Base-by-base conservation (phyloP, 495 filamentous ascomycete genomes). In the Usnea hakonensis region DNA sequence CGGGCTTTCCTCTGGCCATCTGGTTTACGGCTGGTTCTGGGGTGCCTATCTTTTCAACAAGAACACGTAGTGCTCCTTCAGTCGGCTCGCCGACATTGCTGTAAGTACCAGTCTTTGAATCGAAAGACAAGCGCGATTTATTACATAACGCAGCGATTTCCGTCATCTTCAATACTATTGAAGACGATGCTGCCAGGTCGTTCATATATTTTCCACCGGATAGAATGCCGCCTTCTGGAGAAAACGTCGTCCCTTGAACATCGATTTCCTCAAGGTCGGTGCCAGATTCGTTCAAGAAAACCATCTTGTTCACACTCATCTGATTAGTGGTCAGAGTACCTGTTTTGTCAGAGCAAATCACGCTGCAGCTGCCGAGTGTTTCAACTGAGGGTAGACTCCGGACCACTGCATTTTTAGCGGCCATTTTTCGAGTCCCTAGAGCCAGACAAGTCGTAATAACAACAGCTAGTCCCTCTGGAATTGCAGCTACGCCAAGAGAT, bases 311-410 rank as follows among this genome's bases (percentile, higher is more conserved):
- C 58, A 96, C 95, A 70, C 94, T 97, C 95, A 99, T 99, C 75
- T 99, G 91, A 77, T 97, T 99, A 40, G 95, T 99, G 32, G 95
- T 99, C 71, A 99, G 76, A 28, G 95, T 99, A 65, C 95, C 95
- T 2, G 95, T 99, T 80, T 99, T 99, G 78, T 99, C 95, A n/a
- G 95, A 99, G 78, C 95, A 99, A 71, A 99, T 96, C 59, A 99
- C 91, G 70, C 94, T 97, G 80, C 95, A 99, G 81, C 95, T 97
- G 69, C 95, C 95, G 43, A 99, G 78, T 14, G 95, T 99, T 75
- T 99, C 95, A 61, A 98, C 94, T 10, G 95, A 97, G 23, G 94
- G 95, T 61, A 98, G 80, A 70, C 90, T 97, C 69, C 94, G 83
- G 52, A 98, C 94, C 40, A 98, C 93, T 19, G 94, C 94, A 69